Evolutionary conservation across 441 rosid genomes (phyloP).

Genomic region (Daphne laureola): DNA sequence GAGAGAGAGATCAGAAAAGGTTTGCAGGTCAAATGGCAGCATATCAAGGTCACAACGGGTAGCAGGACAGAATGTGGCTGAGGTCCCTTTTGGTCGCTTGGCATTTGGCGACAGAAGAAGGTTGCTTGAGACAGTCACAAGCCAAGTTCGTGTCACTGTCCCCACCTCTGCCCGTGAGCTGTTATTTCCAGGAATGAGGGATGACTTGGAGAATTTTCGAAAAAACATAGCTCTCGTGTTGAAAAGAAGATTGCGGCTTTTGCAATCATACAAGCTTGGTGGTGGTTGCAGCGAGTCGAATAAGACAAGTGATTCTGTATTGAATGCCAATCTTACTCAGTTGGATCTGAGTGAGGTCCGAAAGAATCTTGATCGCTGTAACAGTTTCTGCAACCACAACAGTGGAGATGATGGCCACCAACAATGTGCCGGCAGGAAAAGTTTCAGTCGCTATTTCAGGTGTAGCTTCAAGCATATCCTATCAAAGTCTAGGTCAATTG

Average conservation of each 20-base stretch:
- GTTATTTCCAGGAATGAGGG: conserved; percentile 43
- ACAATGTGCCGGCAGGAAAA: conserved; percentile 29
- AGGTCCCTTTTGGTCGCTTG: conserved; percentile 49
- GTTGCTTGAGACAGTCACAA: conserved; percentile 53
- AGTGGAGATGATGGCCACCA: conserved; percentile 30
- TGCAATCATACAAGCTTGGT: conserved; percentile 37
- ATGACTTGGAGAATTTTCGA: conserved; percentile 32
- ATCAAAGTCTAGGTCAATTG: conserved; percentile 40
- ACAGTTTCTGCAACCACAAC: conserved; percentile 15
- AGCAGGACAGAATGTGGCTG: conserved; percentile 24
- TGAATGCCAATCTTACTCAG: conserved; percentile 32
- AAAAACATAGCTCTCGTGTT: conserved; percentile 30
- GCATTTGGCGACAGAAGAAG: conserved; percentile 62
- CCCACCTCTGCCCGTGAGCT: conserved; percentile 36
- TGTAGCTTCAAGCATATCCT: conserved; percentile 47
- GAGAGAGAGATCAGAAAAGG: conserved; percentile 20
- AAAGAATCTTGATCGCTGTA: conserved; percentile 31
- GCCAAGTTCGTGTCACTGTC: conserved; percentile 32
- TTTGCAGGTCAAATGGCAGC: conserved; percentile 34
- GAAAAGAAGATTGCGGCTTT: conserved; percentile 57
- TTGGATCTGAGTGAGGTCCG: conserved; percentile 39
- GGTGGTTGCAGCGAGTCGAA: conserved; percentile 24
- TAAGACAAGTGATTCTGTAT: conserved; percentile 29
- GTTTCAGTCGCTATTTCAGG: conserved; percentile 39
- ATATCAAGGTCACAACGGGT: conserved; percentile 25